phyloP scores from a whole-genome alignment of 176 grass and related monocot genomes.

The Eragrostis curvula region DNA sequence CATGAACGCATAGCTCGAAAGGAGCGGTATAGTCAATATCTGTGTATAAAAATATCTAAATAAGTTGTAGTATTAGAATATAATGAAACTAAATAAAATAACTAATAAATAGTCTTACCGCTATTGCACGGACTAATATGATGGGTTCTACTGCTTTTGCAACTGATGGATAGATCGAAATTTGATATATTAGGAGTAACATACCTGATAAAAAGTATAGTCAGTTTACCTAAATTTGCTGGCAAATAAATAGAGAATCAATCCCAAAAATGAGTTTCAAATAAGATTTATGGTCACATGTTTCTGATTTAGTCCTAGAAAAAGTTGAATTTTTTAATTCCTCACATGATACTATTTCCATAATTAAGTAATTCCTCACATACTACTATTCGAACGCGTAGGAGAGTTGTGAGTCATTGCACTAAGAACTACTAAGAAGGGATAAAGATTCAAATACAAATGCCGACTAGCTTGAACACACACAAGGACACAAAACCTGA shows the following conservation, averaged over 20 bases:
- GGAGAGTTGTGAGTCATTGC: no score
- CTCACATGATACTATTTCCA: no score
- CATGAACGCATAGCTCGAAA: constrained; percentile 82
- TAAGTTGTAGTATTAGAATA: constrained; percentile 30
- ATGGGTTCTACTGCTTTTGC: constrained; percentile 74
- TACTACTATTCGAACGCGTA: background rate
- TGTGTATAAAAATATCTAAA: constrained; percentile 49
- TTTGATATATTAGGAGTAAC: constrained; percentile 74
- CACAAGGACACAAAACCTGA: no score
- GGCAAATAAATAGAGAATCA: background rate
- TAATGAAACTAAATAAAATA: constrained; percentile 24
- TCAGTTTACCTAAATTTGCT: constrained; percentile 41
- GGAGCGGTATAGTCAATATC: constrained; percentile 73
- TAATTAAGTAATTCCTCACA: constrained; percentile 19
- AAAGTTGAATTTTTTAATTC: constrained; percentile 19
- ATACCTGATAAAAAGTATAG: constrained; percentile 52
- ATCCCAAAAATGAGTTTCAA: constrained; percentile 16
- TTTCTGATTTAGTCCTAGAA: constrained; percentile 18
- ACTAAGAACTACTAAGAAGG: no score
- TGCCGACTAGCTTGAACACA: no score
- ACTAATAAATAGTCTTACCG: constrained; percentile 53
- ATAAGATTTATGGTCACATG: constrained; percentile 16
- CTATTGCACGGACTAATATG: constrained; percentile 50
- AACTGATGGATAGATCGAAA: constrained; percentile 72
- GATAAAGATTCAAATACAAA: no score